phyloP scores from a whole-genome alignment of 495 filamentous ascomycete species.

The Penicillium antarcticum region DNA sequence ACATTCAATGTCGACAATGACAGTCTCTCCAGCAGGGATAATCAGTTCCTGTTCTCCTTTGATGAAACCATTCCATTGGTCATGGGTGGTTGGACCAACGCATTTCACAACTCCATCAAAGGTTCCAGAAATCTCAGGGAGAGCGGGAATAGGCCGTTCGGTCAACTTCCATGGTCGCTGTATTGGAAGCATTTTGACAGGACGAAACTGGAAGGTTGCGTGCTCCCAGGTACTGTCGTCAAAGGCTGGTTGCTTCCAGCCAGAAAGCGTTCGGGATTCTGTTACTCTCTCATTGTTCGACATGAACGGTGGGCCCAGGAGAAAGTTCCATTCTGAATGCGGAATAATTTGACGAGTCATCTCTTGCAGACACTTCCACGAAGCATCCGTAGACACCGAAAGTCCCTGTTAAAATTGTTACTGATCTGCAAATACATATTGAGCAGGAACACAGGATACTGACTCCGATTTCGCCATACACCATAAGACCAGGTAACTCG shows the following conservation, averaged over 20 bases:
- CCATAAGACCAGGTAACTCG: constrained; percentile 20
- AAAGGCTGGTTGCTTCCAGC: constrained; percentile 12
- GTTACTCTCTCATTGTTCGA: constrained; percentile 18
- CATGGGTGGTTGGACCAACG: not conserved
- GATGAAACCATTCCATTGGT: constrained; percentile 6
- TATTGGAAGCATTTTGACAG: constrained; percentile 24
- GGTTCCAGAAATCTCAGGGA: constrained; percentile 9
- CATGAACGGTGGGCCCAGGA: constrained; percentile 24
- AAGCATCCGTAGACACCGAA: constrained; percentile 11
- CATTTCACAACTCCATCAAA: constrained; percentile 16
- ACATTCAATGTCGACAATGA: constrained; percentile 13
- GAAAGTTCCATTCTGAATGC: constrained; percentile 20
- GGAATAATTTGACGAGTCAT: constrained; percentile 8
- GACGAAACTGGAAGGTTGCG: constrained; percentile 10
- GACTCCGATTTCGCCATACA: constrained; percentile 10
- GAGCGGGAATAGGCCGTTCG: constrained; percentile 14
- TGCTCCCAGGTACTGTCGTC: constrained; percentile 18
- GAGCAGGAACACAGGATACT: too few relatives aligned
- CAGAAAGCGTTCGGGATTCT: constrained; percentile 4
- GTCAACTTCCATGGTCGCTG: constrained; percentile 18
- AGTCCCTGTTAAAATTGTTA: constrained; percentile 6
- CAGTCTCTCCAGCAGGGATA: constrained; percentile 7
- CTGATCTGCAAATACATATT: not conserved
- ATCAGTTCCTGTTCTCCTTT: not conserved
- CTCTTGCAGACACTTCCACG: constrained; percentile 21